Base-by-base conservation (phyloP, 176 grass and related monocot genomes). In the Tuctoria greenei region DNA sequence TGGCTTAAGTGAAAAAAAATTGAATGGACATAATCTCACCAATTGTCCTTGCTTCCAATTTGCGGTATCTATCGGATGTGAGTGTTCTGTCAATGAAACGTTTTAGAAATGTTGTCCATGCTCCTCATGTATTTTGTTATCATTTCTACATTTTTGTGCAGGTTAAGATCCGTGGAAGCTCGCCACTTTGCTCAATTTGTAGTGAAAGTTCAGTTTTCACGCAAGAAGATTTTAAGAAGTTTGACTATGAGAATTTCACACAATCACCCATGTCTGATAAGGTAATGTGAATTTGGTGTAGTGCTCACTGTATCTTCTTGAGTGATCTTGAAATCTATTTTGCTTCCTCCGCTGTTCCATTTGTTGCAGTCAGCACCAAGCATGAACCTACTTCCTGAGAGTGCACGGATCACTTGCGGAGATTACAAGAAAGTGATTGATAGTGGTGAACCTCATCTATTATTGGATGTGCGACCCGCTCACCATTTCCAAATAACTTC, bases 401-500 rank as follows among this genome's bases (percentile, higher is more conserved):
- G 42, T 11, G 85, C 84, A 4, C 75, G 91, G 5, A 68, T 95
- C 61, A 95, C 86, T 35, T 86, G 85, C 20, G 85, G 67, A 55
- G 82, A 95, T 58, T 99, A 92, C 77, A 94, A 92, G 20, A 59
- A 75, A 56, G 34, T 90, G 77, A 24, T 86, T 27, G 79, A 95
- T 26, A 82, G 76, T 9, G 75, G 84, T 0, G 82, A 90, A 38
- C 76, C 58, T 35, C 95, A 95, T 61, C 15, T 90, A 41, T 44
- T 99, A n/a, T 57, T 99, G 69, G 95, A 99, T 44, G 91, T 99
- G 15, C 82, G 87, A 12, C 91, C 91, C 0, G 62, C 49, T 7
- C 95, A 99, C 71, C 95, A 99, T 45, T 99, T 99, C 76, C 90
- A 86, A 72, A 99, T 99, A 57, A 44, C 89, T 41, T 91, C 89